Conservation (phyloP, 129 eudicot species). For the Oenanthe sinensis region DNA sequence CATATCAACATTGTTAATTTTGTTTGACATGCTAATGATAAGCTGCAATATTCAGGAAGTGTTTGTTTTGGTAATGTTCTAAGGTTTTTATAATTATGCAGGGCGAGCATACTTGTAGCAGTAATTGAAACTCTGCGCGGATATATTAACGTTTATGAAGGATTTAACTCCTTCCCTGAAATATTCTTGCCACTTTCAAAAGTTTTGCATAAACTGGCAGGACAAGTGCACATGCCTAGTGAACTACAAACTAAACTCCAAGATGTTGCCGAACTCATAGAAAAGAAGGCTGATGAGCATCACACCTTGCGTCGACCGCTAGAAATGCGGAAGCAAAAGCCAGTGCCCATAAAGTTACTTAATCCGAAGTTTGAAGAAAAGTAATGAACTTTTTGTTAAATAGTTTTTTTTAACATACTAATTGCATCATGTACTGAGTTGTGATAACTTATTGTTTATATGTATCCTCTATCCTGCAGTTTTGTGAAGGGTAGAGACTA, state of each 20-base stretch:
- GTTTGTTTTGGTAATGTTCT: background rate
- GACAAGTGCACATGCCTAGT: slow-evolving; percentile 38
- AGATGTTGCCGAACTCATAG: slow-evolving; percentile 43
- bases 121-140: slow-evolving; percentile 63
- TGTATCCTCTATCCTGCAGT: slow-evolving; percentile 31
- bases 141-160: slow-evolving; percentile 46
- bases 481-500: slow-evolving; percentile 88
- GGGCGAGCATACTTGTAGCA: slow-evolving; percentile 73
- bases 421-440: background rate
- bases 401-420: background rate
- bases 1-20: background rate
- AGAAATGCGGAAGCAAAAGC: slow-evolving; percentile 70
- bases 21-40: background rate
- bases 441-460: background rate
- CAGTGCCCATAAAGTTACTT: slow-evolving; percentile 53
- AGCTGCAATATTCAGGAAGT: background rate
- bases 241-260: slow-evolving; percentile 42
- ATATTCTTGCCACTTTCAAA: slow-evolving; percentile 57
- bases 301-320: slow-evolving; percentile 67
- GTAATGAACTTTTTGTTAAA: slow-evolving; percentile 29
- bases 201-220: slow-evolving; percentile 38
- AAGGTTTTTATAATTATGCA: slow-evolving; percentile 22
- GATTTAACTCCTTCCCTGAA: slow-evolving; percentile 72
- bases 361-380: slow-evolving; percentile 87
- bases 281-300: slow-evolving; percentile 46